phyloP scores from a whole-genome alignment of 176 grass and related monocot species.

The Elaeis guineensis region DNA sequence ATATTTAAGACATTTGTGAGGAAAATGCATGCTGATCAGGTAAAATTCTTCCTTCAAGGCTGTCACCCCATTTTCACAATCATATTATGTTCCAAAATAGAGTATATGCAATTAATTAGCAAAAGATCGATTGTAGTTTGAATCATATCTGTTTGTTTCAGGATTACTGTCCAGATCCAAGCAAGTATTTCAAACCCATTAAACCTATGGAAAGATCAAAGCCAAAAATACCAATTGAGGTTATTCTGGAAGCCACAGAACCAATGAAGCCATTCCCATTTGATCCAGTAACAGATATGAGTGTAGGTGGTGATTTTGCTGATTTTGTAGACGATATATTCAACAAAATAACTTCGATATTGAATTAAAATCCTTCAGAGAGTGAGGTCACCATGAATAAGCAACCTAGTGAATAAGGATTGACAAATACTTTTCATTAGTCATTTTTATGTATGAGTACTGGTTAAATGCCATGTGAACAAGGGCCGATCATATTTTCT shows the following conservation, averaged over 20 bases:
- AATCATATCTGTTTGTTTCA: conserved; percentile 12
- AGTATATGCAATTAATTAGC: too few species aligned
- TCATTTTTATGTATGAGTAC: too few species aligned
- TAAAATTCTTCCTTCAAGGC: conserved; percentile 5
- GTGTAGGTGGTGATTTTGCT: conserved; percentile 6
- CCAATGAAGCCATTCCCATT: conserved; percentile 42
- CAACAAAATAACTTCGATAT: conserved; percentile 3
- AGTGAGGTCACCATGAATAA: too few species aligned
- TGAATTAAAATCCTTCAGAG: neutral
- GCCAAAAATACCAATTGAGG: conserved; percentile 29
- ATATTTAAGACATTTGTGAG: conserved; percentile 72
- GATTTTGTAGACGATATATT: conserved; percentile 7
- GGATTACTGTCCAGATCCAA: conserved; percentile 44
- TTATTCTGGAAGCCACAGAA: conserved; percentile 36
- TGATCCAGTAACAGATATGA: conserved; percentile 58
- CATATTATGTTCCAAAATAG: too few species aligned
- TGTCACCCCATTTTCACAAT: too few species aligned
- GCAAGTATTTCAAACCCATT: conserved; percentile 30
- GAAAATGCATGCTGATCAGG: conserved; percentile 94
- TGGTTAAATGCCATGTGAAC: too few species aligned
- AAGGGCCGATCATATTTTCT: too few species aligned
- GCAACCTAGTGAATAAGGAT: too few species aligned
- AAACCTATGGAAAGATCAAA: conserved; percentile 43
- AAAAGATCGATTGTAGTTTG: too few species aligned
- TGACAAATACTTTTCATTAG: too few species aligned